Evolutionary conservation across 176 grass and related monocot species (phyloP), one percentile per base, ranked within the genome.

Genomic region (Eragrostis nindensis): DNA sequence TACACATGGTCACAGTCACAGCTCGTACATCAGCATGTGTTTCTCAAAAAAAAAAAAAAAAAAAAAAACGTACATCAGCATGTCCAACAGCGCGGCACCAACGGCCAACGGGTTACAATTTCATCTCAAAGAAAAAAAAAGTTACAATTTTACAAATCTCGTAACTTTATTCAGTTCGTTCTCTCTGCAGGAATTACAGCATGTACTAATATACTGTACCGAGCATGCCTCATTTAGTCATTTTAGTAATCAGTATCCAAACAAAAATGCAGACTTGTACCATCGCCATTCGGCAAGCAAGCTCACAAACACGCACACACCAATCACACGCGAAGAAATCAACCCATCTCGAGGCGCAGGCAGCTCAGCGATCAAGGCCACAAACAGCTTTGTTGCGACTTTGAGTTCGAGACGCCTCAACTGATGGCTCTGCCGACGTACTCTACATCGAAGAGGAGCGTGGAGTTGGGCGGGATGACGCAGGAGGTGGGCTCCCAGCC

Each of bases 371-470:
- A 44, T 44, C 21, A 57, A 30, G 2, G 26, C 61, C 61, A 32
- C 27, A 1, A 7, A 13, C 53, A 17, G 14, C 27, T 2, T 30
- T 27, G 4, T 18, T 18, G 11, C 67, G n/a, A n/a, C 1, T 71
- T 71, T 15, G 73, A 26, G 39, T 15, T 39, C 7, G 1, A 10
- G 24, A 52, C 55, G 19, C 19, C 41, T 88, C 83, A 93, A 75
- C 77, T 25, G 66, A 85, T 2, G 44, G 86, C 90, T 84, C 81
- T 78, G 74, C 95, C 92, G 21, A 95, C 73, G 75, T 89, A 94
- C 87, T 98, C 95, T 42, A 98, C 92, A 36, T 94, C 92, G 79
- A 95, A 98, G 56, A 98, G 86, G 75, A 98, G 95, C 11, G 92
- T 98, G 41, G 95, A 91, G 88, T 98, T 86, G 5, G 95, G 95